Percentiles rank a stretch among this genome's conserved stretches.
These are phyloP conservation scores for Hordeum marinum DNA, from an alignment of 176 grass and related monocot genomes.

Conservation along the genomic window DNA sequence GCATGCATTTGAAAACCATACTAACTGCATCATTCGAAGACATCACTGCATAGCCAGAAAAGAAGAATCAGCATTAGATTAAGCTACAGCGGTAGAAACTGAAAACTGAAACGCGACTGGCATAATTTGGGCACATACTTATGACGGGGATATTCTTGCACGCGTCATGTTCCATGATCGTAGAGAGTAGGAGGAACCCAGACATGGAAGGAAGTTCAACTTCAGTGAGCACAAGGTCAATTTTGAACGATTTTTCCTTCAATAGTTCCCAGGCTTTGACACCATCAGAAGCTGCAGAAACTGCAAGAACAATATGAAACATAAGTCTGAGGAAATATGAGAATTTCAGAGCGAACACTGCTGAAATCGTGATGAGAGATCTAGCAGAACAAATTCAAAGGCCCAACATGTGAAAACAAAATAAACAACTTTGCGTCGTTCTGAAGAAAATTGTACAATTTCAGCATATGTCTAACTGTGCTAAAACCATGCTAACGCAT, in stretches of 20 bases:
- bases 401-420: neutral
- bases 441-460: neutral
- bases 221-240: conserved; percentile 94
- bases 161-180: conserved; percentile 87
- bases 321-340: neutral
- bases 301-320: conserved; percentile 28
- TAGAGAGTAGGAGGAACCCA: conserved; percentile 81
- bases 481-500: neutral
- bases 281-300: conserved; percentile 66
- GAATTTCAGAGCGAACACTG: neutral
- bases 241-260: conserved; percentile 78
- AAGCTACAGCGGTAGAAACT: neutral
- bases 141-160: conserved; percentile 98
- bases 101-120: neutral
- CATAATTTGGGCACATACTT: conserved; percentile 51
- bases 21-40: conserved; percentile 94
- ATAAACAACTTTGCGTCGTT: neutral
- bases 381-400: neutral
- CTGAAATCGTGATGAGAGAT: neutral
- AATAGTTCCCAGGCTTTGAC: conserved; percentile 83
- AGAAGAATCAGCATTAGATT: neutral
- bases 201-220: conserved; percentile 90
- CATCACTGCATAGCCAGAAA: conserved; percentile 72
- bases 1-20: conserved; percentile 99
- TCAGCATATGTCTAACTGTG: neutral